These are phyloP conservation scores for Aspergillus sergii DNA, from an alignment of 2,329 filamentous ascomycete genomes.

Conservation along the genomic window DNA sequence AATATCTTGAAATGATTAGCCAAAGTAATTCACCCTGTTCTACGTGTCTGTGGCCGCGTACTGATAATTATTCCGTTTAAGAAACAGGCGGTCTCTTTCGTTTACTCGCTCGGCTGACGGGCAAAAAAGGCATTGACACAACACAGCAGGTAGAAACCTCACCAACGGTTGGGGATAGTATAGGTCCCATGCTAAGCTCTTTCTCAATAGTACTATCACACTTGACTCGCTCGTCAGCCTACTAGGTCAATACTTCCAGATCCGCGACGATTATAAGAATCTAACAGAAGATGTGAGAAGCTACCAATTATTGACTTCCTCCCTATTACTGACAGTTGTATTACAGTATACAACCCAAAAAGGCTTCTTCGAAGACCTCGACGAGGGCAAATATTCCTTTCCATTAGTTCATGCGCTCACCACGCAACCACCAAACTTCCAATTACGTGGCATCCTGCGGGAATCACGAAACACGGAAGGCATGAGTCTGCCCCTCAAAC, in stretches of 20 bases:
- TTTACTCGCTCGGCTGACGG: too few relatives aligned
- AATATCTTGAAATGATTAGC: too few relatives aligned
- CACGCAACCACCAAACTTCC: not conserved
- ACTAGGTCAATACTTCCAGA: not conserved
- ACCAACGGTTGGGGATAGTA: accelerated
- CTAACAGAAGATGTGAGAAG: constrained; percentile 13
- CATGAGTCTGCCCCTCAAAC: constrained; percentile 1
- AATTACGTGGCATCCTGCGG: not conserved
- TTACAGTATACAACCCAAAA: constrained; percentile 77
- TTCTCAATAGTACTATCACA: too few relatives aligned
- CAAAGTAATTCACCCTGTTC: too few relatives aligned
- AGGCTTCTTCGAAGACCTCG: constrained; percentile 63
- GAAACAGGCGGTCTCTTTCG: too few relatives aligned
- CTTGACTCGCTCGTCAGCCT: too few relatives aligned
- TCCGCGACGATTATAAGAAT: constrained; percentile 11
- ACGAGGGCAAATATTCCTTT: constrained; percentile 80
- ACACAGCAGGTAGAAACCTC: too few relatives aligned
- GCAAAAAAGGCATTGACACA: too few relatives aligned
- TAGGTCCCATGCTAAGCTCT: too few relatives aligned
- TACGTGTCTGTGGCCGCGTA: too few relatives aligned
- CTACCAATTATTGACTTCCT: not conserved
- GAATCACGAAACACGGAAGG: not conserved
- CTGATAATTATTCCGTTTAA: too few relatives aligned
- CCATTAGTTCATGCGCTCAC: constrained; percentile 71
- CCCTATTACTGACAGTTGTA: not conserved